Base-by-base conservation (phyloP, 23 red algal genomes). In the Gracilaria domingensis region DNA sequence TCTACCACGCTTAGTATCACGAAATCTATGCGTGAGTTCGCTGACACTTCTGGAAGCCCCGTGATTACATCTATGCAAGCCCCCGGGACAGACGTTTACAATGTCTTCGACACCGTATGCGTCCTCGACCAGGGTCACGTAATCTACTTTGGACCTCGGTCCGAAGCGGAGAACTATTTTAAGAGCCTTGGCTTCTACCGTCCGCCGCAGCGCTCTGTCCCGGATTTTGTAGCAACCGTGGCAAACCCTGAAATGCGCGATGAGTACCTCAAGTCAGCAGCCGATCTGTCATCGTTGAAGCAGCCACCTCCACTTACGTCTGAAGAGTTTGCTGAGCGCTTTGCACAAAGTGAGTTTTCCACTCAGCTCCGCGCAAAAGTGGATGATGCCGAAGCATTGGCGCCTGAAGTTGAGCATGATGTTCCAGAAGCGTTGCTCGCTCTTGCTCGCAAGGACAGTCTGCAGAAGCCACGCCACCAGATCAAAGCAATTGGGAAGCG, bases 211-310 rank as follows among this genome's bases (percentile, higher is more conserved):
- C 92, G 96, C 44, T 95, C 93, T 57, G 20, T 98, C 29, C 93
- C 96, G 25, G 96, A 98, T 69, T 95, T 98, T 93, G 38, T 98
- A 25, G 34, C 87, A 28, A 94, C 96, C 36, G 57, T 98, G 30
- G 64, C 78, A 20, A 88, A 98, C 72, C 88, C 96, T 32, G 64
- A 23, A 7, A 73, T 73, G 35, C 30, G 38, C 1, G 57, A 42
- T 37, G 82, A 86, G 30, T 86, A 70, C 82, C 59, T 86, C 4
- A 1, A 9, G 12, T 62, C 59, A 62, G 8, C 3, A 3, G 18
- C 8, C 24, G 59, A 62, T 11, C 24, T 62, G 2, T 62, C 59
- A 25, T 8, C 11, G 2, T 24, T 62, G 5, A 24, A 62, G 24
- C 2, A 29, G 26, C 59, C 26, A 4, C 59, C 59, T 26, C 59